Evolutionary conservation across 805 yeast species (phyloP).

Genomic region (Yarrowia sp.): DNA sequence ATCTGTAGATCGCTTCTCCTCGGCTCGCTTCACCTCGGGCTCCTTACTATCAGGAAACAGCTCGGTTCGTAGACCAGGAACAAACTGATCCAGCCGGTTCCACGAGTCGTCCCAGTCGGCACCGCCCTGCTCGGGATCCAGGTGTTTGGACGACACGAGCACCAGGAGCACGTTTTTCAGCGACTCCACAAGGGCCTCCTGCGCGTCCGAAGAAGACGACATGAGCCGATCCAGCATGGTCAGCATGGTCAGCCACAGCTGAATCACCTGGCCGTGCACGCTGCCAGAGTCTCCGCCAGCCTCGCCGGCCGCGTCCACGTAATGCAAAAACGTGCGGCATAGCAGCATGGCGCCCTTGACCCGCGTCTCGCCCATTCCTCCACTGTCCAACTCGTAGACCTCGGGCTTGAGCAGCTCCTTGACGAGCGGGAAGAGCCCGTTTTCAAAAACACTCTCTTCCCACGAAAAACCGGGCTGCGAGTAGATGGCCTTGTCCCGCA

Average conservation of each 20-base stretch:
- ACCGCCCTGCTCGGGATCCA: conserved; percentile 28
- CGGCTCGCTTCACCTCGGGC: not conserved
- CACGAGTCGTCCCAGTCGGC: conserved; percentile 42
- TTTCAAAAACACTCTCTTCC: conserved; percentile 50
- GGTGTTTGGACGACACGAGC: conserved; percentile 37
- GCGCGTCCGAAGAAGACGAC: conserved; percentile 40
- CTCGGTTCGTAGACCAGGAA: conserved; percentile 38
- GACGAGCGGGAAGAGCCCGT: conserved; percentile 71
- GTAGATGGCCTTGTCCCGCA: not conserved
- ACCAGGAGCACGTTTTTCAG: conserved; percentile 44
- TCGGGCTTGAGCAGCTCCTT: conserved; percentile 65
- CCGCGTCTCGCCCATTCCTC: conserved; percentile 64
- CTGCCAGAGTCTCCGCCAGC: not conserved
- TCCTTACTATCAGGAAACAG: conserved; percentile 27
- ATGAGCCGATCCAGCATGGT: conserved; percentile 42
- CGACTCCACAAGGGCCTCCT: conserved; percentile 42
- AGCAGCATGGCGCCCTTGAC: conserved; percentile 62
- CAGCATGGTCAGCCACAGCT: conserved; percentile 40
- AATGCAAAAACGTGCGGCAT: conserved; percentile 60
- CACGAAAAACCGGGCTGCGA: not conserved
- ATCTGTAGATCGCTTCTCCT: too few species aligned
- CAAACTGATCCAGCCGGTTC: conserved; percentile 38
- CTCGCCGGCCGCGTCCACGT: conserved; percentile 36
- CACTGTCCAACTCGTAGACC: conserved; percentile 54
- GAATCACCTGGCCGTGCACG: conserved; percentile 29